Percentiles rank a stretch among this genome's conserved stretches.
phyloP scores from a whole-genome alignment of 108 stramenopile species.

The Pseudonitzschia pungens region DNA sequence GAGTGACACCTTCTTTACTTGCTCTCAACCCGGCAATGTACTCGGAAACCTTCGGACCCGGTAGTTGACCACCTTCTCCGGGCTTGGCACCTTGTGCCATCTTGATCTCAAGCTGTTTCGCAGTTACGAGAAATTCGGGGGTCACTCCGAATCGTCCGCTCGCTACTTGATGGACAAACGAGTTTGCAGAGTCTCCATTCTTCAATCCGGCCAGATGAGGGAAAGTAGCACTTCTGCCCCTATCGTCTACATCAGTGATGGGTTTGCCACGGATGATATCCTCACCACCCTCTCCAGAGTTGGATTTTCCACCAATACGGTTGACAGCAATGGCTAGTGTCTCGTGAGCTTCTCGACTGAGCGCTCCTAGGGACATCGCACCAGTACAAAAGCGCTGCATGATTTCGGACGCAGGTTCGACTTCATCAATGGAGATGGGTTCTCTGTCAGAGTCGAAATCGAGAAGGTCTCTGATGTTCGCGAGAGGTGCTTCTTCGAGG shows the following conservation, averaged over 20 bases:
- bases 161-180: slow-evolving; percentile 92
- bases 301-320: slow-evolving; percentile 90
- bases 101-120: slow-evolving; percentile 93
- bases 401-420: slow-evolving; percentile 85
- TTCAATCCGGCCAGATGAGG: slow-evolving; percentile 87
- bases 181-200: slow-evolving; percentile 89
- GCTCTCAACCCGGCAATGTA: slow-evolving; percentile 91
- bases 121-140: slow-evolving; percentile 88
- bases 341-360: slow-evolving; percentile 93
- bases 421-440: slow-evolving; percentile 81
- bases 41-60: slow-evolving; percentile 90
- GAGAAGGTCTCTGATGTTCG: slow-evolving; percentile 90
- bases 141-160: slow-evolving; percentile 95
- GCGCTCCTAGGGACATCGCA: slow-evolving; percentile 93
- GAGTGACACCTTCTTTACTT: slow-evolving; percentile 88
- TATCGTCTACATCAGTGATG: slow-evolving; percentile 77
- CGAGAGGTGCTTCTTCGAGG: slow-evolving; percentile 76
- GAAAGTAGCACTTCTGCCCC: slow-evolving; percentile 78
- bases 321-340: slow-evolving; percentile 94
- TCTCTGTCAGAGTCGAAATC: slow-evolving; percentile 87
- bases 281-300: slow-evolving; percentile 96
- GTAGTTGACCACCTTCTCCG: slow-evolving; percentile 94
- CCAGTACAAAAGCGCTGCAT: slow-evolving; percentile 92
- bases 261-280: slow-evolving; percentile 70
- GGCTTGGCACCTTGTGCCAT: slow-evolving; percentile 98